Base-by-base conservation (phyloP, 768 basidiomycete genomes). In the Boletus coccyginus region DNA sequence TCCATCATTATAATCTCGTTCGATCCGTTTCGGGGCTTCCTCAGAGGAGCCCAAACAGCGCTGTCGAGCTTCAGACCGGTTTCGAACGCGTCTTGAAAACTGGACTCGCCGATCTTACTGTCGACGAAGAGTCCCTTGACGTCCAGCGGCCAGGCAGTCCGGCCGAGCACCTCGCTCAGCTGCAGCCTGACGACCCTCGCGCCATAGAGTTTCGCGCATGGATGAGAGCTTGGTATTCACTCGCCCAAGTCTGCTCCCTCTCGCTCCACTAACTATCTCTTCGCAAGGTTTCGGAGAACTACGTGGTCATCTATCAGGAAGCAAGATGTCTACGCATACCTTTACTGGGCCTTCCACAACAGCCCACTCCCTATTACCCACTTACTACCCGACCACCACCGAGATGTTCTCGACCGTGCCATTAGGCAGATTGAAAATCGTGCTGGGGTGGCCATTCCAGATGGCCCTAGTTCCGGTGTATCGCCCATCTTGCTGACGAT, bases 341-440 rank as follows among this genome's bases (percentile, higher is more conserved):
- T 96, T 32, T 85, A 90, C 54, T 95, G 93, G 92, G 80, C 83
- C 24, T 85, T 90, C 64, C 94, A 86, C 71, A 88, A 88, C 65
- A 75, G 80, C 6, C 77, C 83, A 39, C 74, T 90, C 33, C 85
- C 86, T 16, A 65, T 80, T 7, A 66, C 73, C 6, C 77, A 84
- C 12, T 51, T 70, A 31, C 68, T 90, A 17, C 72, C 83, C 2
- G 68, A 74, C 12, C 57, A 73, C 3, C 82, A 83, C 48, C 75
- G 72, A 31, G 69, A 67, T 8, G 76, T 81, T 16, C 62, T 96
- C n/a, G 77, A 86, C 36, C 77, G 84, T 39, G 81, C 84, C 2
- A 60, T 93, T 6, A 77, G 78, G 35, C 67, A 87, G 42, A 67
- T 95, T 24, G 83, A 94, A 74, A 84, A 81, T 59, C 86, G 92